A percentile compares a stretch with the other conserved stretches of the same genome.
Conservation (phyloP, 23 red algal species). For the Gracilaria vermiculophylla region DNA sequence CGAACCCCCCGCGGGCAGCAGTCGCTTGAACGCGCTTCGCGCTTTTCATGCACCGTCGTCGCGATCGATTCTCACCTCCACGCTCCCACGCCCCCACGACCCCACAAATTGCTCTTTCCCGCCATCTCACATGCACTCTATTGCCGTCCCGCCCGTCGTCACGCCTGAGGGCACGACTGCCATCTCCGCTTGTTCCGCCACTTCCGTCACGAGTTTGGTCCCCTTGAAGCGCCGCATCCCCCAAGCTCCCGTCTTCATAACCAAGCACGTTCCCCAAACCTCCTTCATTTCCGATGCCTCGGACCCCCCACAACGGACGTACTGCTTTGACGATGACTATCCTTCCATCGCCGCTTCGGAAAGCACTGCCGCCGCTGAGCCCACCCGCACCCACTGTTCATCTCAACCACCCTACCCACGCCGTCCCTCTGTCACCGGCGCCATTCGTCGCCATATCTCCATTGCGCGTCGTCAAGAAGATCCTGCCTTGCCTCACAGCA, state of each 20-base stretch:
- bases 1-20: no score
- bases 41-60: neutral
- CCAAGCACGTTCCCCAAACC: neutral
- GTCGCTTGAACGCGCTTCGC: neutral
- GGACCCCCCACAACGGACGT: neutral
- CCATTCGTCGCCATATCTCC: conserved; percentile 11
- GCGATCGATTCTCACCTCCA: neutral
- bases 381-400: neutral
- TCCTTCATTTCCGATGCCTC: conserved; percentile 17
- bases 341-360: conserved; percentile 13
- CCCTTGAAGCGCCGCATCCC: conserved; percentile 3
- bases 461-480: neutral
- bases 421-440: neutral
- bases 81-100: no score
- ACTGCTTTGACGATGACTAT: conserved; percentile 21
- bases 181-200: neutral
- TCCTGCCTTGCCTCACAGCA: neutral
- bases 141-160: neutral
- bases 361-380: neutral
- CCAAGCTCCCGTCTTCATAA: neutral
- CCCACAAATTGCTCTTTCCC: no score
- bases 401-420: neutral
- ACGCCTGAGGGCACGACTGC: neutral
- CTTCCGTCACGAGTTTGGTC: conserved; percentile 17
- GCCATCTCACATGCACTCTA: neutral